Evolutionary conservation across 1,139 yeast genomes (phyloP).

Genomic region (Hansenula lynferdii): DNA sequence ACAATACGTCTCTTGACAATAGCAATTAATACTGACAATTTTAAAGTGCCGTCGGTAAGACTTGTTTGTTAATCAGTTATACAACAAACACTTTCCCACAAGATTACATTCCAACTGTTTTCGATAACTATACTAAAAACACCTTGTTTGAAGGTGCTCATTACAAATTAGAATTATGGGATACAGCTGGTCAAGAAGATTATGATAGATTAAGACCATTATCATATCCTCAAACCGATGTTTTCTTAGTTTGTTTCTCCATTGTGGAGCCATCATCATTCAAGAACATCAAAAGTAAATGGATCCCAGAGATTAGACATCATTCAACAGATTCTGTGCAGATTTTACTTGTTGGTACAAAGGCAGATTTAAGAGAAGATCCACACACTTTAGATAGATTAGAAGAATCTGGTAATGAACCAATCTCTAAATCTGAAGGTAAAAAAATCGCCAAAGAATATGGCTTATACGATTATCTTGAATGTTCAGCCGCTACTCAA

Average conservation of each 20-base stretch:
- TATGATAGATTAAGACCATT: conserved; percentile 88
- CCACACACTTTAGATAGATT: conserved; percentile 70
- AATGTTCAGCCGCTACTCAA: conserved; percentile 93
- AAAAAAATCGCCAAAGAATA: conserved; percentile 62
- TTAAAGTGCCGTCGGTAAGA: conserved; percentile 85
- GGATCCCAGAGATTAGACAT: conserved; percentile 88
- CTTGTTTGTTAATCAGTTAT: conserved; percentile 82
- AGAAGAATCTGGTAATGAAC: conserved; percentile 55
- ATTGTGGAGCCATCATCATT: conserved; percentile 80
- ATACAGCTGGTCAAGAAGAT: conserved; percentile 97
- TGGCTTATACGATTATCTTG: conserved; percentile 72
- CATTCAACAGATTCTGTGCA: conserved; percentile 69
- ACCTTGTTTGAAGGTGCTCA: conserved; percentile 75
- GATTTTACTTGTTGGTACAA: conserved; percentile 79
- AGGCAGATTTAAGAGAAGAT: conserved; percentile 80
- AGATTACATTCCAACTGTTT: conserved; percentile 92
- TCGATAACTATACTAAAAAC: conserved; percentile 85
- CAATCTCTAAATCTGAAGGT: conserved; percentile 63
- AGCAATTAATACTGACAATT: not conserved
- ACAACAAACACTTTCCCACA: conserved; percentile 94
- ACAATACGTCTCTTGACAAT: no score
- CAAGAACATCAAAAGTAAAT: conserved; percentile 65
- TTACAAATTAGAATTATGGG: conserved; percentile 86
- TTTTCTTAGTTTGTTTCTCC: conserved; percentile 83
- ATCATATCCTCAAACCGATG: conserved; percentile 90